phyloP scores from a whole-genome alignment of 495 filamentous ascomycete genomes.

The Penicillium odoratum region DNA sequence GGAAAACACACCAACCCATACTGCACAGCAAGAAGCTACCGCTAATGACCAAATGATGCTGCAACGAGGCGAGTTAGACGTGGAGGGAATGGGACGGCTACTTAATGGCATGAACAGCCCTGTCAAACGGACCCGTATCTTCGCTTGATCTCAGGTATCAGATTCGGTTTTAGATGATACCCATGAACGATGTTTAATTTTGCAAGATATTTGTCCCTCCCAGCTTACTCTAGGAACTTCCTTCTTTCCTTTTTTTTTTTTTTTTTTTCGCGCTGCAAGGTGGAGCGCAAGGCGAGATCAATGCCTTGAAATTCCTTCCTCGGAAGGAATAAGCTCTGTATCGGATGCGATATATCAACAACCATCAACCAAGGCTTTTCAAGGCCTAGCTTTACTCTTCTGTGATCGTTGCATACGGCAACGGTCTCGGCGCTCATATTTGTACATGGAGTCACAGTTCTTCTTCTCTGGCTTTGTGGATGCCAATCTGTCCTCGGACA shows the following conservation, averaged over 20 bases:
- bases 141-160: conserved; percentile 29
- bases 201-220: conserved; percentile 8
- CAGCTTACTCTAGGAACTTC: conserved; percentile 10
- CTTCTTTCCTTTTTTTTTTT: conserved; percentile 5
- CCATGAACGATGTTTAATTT: conserved; percentile 23
- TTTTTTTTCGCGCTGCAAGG: conserved; percentile 50
- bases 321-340: conserved; percentile 56
- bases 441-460: conserved; percentile 14
- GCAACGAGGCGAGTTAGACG: conserved; percentile 47
- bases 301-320: conserved; percentile 54
- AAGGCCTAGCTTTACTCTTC: not conserved
- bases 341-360: conserved; percentile 57
- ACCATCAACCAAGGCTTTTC: conserved; percentile 18
- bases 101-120: conserved; percentile 48
- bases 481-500: conserved; percentile 26
- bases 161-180: conserved; percentile 31
- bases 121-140: conserved; percentile 44
- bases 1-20: conserved; percentile 4
- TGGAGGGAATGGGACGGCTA: conserved; percentile 53
- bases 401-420: conserved; percentile 12
- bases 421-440: conserved; percentile 13
- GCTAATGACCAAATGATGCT: conserved; percentile 48
- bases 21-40: conserved; percentile 20
- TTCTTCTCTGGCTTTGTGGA: conserved; percentile 11
- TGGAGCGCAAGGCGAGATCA: conserved; percentile 58